Conservation (phyloP, 2,329 filamentous ascomycete genomes). For the Phialophora tarda region DNA sequence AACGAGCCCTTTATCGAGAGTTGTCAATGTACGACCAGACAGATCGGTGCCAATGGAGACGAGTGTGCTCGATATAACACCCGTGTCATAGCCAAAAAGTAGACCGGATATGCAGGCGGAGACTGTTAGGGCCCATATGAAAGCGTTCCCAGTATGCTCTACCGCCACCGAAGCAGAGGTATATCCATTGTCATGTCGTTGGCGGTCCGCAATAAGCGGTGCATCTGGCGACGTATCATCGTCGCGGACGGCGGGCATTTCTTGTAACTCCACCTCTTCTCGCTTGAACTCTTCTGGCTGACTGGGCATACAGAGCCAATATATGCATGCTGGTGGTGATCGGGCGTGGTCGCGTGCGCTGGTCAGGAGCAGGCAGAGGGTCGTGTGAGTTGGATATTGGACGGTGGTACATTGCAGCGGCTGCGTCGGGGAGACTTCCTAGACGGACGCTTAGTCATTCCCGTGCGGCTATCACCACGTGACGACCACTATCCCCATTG, state of each 20-base stretch:
- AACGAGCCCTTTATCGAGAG: conserved; percentile 64
- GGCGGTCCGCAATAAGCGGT: conserved; percentile 27
- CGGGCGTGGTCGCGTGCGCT: conserved; percentile 14
- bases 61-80: conserved; percentile 66
- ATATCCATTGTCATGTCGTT: conserved; percentile 2
- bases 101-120: conserved; percentile 64
- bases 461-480: neutral
- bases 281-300: conserved; percentile 11
- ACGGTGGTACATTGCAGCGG: neutral
- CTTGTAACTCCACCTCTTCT: conserved; percentile 32
- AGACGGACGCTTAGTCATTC: neutral
- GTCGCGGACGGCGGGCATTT: conserved; percentile 21
- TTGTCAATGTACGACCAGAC: conserved; percentile 56
- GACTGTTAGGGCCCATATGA: conserved; percentile 63
- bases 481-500: neutral
- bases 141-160: conserved; percentile 45
- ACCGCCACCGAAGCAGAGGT: neutral
- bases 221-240: conserved; percentile 26
- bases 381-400: neutral
- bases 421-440: neutral
- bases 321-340: conserved; percentile 12
- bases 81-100: conserved; percentile 68
- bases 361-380: neutral
- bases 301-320: conserved; percentile 14
- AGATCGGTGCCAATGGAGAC: conserved; percentile 62